These are phyloP conservation scores for Brassica napus DNA, from an alignment of 345 rosid species.

Conservation along the genomic window DNA sequence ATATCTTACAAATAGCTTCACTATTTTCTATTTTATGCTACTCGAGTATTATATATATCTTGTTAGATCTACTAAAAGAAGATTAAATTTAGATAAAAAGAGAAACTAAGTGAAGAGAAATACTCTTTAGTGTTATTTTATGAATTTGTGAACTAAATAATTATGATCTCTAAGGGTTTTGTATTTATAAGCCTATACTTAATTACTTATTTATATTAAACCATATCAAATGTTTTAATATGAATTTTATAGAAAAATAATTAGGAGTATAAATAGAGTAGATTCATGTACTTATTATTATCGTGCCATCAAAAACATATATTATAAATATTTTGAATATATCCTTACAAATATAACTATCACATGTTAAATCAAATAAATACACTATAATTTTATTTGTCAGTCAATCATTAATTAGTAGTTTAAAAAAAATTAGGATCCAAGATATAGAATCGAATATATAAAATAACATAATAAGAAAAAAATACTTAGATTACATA, in stretches of 20 bases:
- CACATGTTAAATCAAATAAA: not conserved
- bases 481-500: not conserved
- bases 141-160: not conserved
- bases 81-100: not conserved
- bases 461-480: not conserved
- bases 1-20: not conserved
- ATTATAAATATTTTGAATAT: not conserved
- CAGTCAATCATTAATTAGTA: not conserved
- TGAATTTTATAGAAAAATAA: not conserved
- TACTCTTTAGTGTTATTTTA: not conserved
- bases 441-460: not conserved
- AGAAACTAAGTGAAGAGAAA: not conserved
- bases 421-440: not conserved
- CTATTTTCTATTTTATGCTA: not conserved
- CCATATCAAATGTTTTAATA: not conserved
- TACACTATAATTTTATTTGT: not conserved
- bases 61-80: not conserved
- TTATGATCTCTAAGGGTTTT: not conserved
- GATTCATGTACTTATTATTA: not conserved
- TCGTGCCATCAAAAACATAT: not conserved
- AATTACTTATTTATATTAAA: not conserved
- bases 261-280: not conserved
- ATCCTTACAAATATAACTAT: not conserved
- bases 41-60: not conserved
- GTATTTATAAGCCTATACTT: not conserved